These are phyloP conservation scores for Musa balbisiana DNA, from an alignment of 202 grass and related monocot genomes.

Conservation along the genomic window DNA sequence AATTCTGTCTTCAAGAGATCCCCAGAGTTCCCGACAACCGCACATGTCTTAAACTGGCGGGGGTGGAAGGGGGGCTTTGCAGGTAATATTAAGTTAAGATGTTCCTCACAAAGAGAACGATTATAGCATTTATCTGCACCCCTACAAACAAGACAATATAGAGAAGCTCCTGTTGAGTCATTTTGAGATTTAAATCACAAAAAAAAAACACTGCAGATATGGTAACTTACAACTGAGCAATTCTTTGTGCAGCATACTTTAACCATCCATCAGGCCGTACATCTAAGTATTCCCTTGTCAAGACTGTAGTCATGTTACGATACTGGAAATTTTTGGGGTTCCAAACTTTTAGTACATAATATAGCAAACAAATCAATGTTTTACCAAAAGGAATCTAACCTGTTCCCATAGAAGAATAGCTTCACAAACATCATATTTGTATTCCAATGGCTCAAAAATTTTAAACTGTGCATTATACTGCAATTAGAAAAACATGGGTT, in stretches of 20 bases:
- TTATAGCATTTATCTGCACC: conserved; percentile 93
- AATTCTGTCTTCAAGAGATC: conserved; percentile 98
- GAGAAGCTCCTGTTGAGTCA: neutral
- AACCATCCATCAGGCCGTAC: conserved; percentile 89
- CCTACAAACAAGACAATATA: conserved; percentile 35
- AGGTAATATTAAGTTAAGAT: conserved; percentile 77
- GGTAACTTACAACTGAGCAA: conserved; percentile 77
- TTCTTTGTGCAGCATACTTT: conserved; percentile 85
- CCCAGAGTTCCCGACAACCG: conserved; percentile 94
- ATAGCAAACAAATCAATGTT: conserved; percentile 8
- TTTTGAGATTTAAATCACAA: neutral
- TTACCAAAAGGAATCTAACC: conserved; percentile 37
- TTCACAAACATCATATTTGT: conserved; percentile 69
- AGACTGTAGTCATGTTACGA: conserved; percentile 88
- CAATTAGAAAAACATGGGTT: conserved; percentile 20
- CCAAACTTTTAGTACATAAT: conserved; percentile 23
- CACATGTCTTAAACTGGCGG: conserved; percentile 74
- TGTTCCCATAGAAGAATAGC: conserved; percentile 84
- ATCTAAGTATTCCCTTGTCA: conserved; percentile 99
- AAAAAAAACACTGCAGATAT: neutral
- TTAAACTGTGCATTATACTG: conserved; percentile 91
- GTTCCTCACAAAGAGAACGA: conserved; percentile 76
- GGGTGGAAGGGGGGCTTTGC: conserved; percentile 94
- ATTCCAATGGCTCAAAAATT: conserved; percentile 73
- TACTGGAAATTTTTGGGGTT: conserved; percentile 44